Base-by-base conservation (phyloP, 495 filamentous ascomycete species). In the Penicillium argentinense region DNA sequence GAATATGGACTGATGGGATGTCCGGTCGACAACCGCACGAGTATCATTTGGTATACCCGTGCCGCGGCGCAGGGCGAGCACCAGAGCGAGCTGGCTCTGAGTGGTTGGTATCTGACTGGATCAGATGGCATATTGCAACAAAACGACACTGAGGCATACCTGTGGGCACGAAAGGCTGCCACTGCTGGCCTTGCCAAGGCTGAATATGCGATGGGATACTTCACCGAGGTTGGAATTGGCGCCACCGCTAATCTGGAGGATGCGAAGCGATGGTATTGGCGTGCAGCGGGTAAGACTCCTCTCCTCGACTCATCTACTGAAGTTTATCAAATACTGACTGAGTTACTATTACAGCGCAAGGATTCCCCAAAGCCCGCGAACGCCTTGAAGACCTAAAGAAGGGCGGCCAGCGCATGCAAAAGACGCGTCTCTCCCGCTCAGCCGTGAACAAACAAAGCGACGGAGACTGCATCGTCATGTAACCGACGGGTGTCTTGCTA, bases 131-230 rank as follows among this genome's bases (percentile, higher is more conserved):
- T 96, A 18, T 70, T 98, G 29, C 81, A 88, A 59, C 92, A 96
- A 62, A 95, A 85, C 53, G 93, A 98, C 52, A 95, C 88, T 2
- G 93, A 98, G 62, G 93, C 93, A 1, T 98, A 97, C 58, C 80
- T 98, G 1, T 98, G 93, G 93, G 93, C 93, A 6, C 75, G 93
- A 2, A 97, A 96, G 64, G 91, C 93, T 8, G 92, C 93, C 1
- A 77, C 81, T 34, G 83, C 87, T 9, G 89, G 91, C 5, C 68
- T 96, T 25, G 80, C 85, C 4, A 97, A 97, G 74, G 93, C 92
- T 0, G 87, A 97, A 67, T 97, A 96, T 74, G 93, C 93, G 0
- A 91, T 98, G 89, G 93, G 93, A 2, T 97, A 97, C 64, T 97
- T 93, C 54, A 95, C 90, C 0, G 93, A 98, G 66, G 86, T 90